Base-by-base conservation (phyloP, 257 asterid genomes). In the Fraxinus cuspidata region DNA sequence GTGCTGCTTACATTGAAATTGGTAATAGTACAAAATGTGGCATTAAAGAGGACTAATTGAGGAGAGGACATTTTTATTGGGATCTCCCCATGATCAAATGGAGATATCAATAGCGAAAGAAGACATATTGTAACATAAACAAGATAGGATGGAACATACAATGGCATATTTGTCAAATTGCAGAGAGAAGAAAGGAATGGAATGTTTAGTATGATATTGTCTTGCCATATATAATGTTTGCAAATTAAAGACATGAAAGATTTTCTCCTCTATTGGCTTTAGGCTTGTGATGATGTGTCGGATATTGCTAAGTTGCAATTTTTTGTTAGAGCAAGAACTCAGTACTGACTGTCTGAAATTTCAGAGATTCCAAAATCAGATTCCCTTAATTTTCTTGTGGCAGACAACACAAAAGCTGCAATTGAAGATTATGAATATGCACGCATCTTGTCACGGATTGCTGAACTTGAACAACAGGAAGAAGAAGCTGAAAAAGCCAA, bases 381-480 rank as follows among this genome's bases (percentile, higher is more conserved):
- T 71, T 75, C 79, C 69, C 42, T 82, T 64, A 67, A 78, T 82
- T 78, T 72, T 67, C 58, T 47, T n/a, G 81, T 68, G 84, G 84
- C 68, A 63, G 80, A 83, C 73, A 82, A 67, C 73, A 68, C 70
- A 51, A 78, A 69, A 81, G 84, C 73, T 78, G 78, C 77, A 76
- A 75, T 16, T 60, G 89, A 90, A 69, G 97, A 92, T 78, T 91
- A 92, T 53, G 97, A 92, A 79, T 90, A 79, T 81, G 75, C 44
- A 69, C 93, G 85, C 32, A 87, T 94, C 74, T 75, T 85, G 23
- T 65, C 91, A 71, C 83, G 90, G 73, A 84, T 94, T 21, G 90
- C 82, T 78, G 91, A 90, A 81, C 94, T 93, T 64, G 98, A 95
- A 84, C 91, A 79, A 75, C 97, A 93, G 79, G 99, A 94, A 87